A percentile compares a stretch with the other conserved stretches of the same genome.
phyloP scores from a whole-genome alignment of 75 land plant genomes.

The Larix kaempferi region DNA sequence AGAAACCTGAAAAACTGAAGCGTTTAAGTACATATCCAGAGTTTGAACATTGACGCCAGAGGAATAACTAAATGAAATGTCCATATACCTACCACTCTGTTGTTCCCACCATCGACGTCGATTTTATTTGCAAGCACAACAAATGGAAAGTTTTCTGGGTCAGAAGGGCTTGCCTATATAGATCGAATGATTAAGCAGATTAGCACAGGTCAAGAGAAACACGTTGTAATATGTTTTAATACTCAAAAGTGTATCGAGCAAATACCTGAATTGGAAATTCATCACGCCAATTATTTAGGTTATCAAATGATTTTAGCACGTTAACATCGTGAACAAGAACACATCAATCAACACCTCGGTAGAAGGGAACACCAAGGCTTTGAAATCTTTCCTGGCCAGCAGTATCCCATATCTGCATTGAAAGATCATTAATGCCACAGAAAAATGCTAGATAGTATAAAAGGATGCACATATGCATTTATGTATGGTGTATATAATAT shows the following conservation, averaged over 20 bases:
- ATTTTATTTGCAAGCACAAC: slow-evolving; percentile 72
- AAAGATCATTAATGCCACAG: neutral
- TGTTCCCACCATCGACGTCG: slow-evolving; percentile 74
- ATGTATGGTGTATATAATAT: no score
- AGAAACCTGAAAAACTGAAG: slow-evolving; percentile 14
- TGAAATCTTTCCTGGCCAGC: slow-evolving; percentile 83
- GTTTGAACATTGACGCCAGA: neutral
- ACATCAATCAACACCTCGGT: slow-evolving; percentile 79
- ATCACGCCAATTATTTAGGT: slow-evolving; percentile 70
- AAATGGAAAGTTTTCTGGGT: slow-evolving; percentile 76
- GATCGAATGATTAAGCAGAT: neutral
- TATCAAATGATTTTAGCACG: slow-evolving; percentile 71
- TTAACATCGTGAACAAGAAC: slow-evolving; percentile 82
- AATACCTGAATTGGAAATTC: slow-evolving; percentile 71
- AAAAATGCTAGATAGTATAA: neutral
- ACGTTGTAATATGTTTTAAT: neutral
- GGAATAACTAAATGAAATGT: neutral
- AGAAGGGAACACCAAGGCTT: slow-evolving; percentile 79
- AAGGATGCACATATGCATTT: neutral
- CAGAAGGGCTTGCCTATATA: slow-evolving; percentile 73
- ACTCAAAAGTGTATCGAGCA: no score
- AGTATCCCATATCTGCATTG: slow-evolving; percentile 71
- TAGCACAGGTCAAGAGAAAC: neutral
- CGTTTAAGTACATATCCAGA: no score
- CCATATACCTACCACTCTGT: slow-evolving; percentile 52